These are phyloP conservation scores for Ascochyta fabae DNA, from an alignment of 2,329 filamentous ascomycete species.

Conservation along the genomic window DNA sequence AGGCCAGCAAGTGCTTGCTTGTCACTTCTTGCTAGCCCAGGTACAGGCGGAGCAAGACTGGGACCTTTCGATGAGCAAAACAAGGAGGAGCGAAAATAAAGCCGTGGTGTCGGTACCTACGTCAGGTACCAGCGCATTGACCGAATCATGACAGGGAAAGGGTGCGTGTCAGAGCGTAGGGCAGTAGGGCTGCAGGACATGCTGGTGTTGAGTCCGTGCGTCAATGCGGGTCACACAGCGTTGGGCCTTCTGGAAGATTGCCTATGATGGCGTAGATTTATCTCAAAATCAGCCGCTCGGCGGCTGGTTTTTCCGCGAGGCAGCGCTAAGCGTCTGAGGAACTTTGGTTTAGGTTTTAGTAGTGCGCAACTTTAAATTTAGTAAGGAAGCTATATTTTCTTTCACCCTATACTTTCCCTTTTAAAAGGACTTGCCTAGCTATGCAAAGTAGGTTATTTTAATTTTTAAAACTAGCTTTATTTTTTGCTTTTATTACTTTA, in stretches of 20 bases:
- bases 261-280: slow-evolving; percentile 16
- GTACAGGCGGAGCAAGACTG: not conserved
- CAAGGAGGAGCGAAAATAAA: slow-evolving; percentile 7
- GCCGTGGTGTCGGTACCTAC: not conserved
- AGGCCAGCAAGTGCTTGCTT: slow-evolving; percentile 6
- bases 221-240: slow-evolving; percentile 11
- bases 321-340: too few species aligned
- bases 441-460: too few species aligned
- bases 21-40: slow-evolving; percentile 1
- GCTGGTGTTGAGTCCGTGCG: slow-evolving; percentile 19
- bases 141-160: not conserved
- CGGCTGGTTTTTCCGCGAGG: too few species aligned
- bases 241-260: slow-evolving; percentile 23
- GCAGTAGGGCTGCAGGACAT: slow-evolving; percentile 19
- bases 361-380: too few species aligned
- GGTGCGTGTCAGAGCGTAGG: slow-evolving; percentile 7
- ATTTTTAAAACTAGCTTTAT: too few species aligned
- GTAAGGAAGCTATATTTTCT: too few species aligned
- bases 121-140: slow-evolving; percentile 10
- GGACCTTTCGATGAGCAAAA: not conserved
- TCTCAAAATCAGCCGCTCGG: too few species aligned
- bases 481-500: too few species aligned
- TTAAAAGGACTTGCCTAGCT: too few species aligned
- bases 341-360: too few species aligned
- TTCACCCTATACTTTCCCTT: too few species aligned